Percentiles rank a stretch among this genome's conserved stretches.
Evolutionary conservation across 768 basidiomycete genomes (phyloP).

Genomic region (Russula griseocarnosa): DNA sequence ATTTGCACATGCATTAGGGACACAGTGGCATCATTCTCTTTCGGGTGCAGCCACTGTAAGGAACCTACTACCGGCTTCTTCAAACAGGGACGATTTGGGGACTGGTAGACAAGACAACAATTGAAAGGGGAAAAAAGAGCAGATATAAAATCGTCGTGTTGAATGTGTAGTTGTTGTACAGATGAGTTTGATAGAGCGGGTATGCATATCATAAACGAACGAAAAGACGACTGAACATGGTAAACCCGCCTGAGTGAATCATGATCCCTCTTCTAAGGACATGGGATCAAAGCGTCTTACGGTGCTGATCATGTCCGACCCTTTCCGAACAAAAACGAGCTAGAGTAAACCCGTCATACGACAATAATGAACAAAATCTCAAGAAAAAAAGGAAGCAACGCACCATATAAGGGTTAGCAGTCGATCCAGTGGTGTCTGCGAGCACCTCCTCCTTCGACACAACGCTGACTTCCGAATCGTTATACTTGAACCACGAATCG

Average conservation of each 20-base stretch:
- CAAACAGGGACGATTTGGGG: too few relatives aligned
- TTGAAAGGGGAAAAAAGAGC: background rate
- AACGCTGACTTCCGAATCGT: constrained; percentile 80
- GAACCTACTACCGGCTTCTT: too few relatives aligned
- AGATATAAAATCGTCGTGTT: constrained; percentile 1
- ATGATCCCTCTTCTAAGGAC: constrained; percentile 32
- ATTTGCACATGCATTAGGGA: too few relatives aligned
- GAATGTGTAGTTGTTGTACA: constrained; percentile 16
- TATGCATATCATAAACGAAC: constrained; percentile 9
- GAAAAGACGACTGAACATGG: background rate
- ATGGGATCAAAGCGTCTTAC: constrained; percentile 57
- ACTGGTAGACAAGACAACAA: background rate
- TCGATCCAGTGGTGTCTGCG: constrained; percentile 84
- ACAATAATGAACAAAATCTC: background rate
- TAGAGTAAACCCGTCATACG: constrained; percentile 33
- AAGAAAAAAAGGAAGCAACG: constrained; percentile 32
- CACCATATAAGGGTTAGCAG: constrained; percentile 87
- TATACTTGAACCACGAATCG: constrained; percentile 94
- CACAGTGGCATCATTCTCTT: too few relatives aligned
- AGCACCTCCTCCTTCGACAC: constrained; percentile 81
- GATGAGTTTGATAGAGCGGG: constrained; percentile 17
- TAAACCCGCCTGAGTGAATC: background rate
- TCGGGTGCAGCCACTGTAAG: too few relatives aligned
- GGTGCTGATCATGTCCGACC: constrained; percentile 72
- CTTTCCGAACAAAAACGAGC: constrained; percentile 84